Evolutionary conservation across 2,329 filamentous ascomycete genomes (phyloP).

Genomic region (Hymenoscyphus fructigenus): DNA sequence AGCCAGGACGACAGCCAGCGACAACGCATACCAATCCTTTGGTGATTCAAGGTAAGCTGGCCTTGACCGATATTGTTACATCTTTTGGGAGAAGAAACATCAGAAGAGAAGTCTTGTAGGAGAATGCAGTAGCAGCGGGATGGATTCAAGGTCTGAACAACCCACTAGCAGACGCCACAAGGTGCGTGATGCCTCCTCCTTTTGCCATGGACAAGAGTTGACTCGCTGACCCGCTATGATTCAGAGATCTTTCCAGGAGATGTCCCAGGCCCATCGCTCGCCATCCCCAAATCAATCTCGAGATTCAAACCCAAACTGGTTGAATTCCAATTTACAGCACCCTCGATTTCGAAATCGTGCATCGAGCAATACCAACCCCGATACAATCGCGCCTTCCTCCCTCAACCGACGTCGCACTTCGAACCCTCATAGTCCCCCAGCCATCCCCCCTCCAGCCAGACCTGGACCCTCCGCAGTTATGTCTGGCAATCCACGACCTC

Average conservation of each 20-base stretch:
- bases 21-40: not conserved
- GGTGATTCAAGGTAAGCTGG: not conserved
- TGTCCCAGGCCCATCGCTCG: slow-evolving; percentile 28
- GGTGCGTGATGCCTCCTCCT: not conserved
- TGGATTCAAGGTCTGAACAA: slow-evolving; percentile 1
- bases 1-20: not conserved
- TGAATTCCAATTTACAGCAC: not conserved
- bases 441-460: slow-evolving; percentile 13
- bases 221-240: not conserved
- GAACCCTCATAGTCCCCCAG: slow-evolving; percentile 29
- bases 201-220: not conserved
- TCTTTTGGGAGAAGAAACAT: not conserved
- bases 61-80: not conserved
- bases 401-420: slow-evolving; percentile 28
- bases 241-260: slow-evolving; percentile 33
- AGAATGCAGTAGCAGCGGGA: not conserved
- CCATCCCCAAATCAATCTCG: not conserved
- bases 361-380: slow-evolving; percentile 7
- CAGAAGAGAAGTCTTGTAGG: not conserved
- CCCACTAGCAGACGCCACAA: slow-evolving; percentile 1
- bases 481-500: slow-evolving; percentile 24
- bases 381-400: slow-evolving; percentile 13
- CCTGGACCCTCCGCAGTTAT: slow-evolving; percentile 26
- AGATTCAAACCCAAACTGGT: not conserved
- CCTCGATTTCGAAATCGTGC: not conserved